phyloP scores from a whole-genome alignment of 73 alveolate species.

The Paramecium pentaurelia region DNA sequence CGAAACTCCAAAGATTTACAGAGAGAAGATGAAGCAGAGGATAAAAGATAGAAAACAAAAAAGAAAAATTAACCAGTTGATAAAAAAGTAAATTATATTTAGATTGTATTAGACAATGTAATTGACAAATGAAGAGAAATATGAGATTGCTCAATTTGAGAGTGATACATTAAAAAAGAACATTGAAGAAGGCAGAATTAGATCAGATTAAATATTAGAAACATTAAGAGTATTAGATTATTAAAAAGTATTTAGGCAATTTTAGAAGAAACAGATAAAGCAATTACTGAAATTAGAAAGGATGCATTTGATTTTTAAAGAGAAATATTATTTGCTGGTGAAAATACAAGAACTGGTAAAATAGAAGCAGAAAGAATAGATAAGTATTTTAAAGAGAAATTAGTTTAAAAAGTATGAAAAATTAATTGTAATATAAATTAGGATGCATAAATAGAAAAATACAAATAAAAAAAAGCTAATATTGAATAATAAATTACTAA shows the following conservation, averaged over 20 bases:
- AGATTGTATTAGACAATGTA: constrained; percentile 50
- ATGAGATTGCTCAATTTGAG: constrained; percentile 82
- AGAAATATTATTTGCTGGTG: constrained; percentile 79
- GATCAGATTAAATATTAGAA: constrained; percentile 83
- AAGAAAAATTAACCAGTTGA: constrained; percentile 60
- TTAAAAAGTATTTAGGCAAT: constrained; percentile 68
- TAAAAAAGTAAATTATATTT: constrained; percentile 1
- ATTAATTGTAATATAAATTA: not conserved
- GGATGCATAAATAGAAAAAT: constrained; percentile 80
- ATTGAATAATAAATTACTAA: constrained; percentile 75
- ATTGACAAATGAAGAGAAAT: constrained; percentile 78
- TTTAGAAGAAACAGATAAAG: constrained; percentile 84
- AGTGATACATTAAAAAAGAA: constrained; percentile 77
- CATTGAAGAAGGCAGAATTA: constrained; percentile 84
- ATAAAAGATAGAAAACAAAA: constrained; percentile 60
- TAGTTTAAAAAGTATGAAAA: constrained; percentile 59
- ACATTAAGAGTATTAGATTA: constrained; percentile 30
- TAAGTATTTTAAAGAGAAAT: constrained; percentile 83
- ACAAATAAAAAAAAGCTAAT: constrained; percentile 73
- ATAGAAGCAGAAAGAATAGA: constrained; percentile 87
- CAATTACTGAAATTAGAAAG: constrained; percentile 85
- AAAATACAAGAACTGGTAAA: constrained; percentile 87
- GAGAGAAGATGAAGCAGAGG: constrained; percentile 69
- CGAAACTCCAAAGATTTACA: constrained; percentile 68
- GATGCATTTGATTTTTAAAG: constrained; percentile 90